These are phyloP conservation scores for Pseudozyma sp. DNA, from an alignment of 1,284 basidiomycete genomes.

Conservation along the genomic window DNA sequence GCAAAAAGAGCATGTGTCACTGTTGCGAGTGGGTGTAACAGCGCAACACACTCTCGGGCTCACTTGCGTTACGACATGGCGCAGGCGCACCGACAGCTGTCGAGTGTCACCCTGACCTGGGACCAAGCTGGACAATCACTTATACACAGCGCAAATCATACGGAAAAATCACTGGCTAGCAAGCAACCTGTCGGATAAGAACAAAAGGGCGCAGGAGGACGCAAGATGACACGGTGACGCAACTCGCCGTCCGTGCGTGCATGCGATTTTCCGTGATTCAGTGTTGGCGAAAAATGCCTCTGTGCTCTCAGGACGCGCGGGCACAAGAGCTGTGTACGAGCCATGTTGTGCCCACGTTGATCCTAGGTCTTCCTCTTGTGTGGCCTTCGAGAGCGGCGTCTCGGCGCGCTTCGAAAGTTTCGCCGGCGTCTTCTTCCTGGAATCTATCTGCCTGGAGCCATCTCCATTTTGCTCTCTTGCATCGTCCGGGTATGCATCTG, in stretches of 20 bases:
- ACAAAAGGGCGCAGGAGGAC: not conserved
- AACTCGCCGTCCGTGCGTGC: slow-evolving; percentile 8
- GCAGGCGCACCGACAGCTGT: not conserved
- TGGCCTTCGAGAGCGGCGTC: no score
- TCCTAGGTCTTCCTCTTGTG: no score
- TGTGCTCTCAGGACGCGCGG: no score
- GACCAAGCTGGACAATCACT: not conserved
- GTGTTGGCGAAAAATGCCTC: not conserved
- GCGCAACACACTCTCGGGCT: no score
- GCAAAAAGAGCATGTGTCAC: no score
- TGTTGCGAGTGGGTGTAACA: no score
- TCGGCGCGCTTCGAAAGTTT: not conserved
- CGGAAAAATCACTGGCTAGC: not conserved
- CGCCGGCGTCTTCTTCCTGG: slow-evolving; percentile 1
- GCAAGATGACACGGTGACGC: slow-evolving; percentile 6
- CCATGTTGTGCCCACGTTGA: not conserved
- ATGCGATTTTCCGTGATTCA: not conserved
- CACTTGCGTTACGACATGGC: not conserved
- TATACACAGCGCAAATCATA: not conserved
- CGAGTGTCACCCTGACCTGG: not conserved
- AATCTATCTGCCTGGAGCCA: no score
- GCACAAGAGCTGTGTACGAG: slow-evolving; percentile 4
- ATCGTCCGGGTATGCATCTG: no score
- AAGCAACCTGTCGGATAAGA: slow-evolving; percentile 1
- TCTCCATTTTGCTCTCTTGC: not conserved